Base-by-base conservation (phyloP, 129 eudicot species). In the Flaveria ramosissima region DNA sequence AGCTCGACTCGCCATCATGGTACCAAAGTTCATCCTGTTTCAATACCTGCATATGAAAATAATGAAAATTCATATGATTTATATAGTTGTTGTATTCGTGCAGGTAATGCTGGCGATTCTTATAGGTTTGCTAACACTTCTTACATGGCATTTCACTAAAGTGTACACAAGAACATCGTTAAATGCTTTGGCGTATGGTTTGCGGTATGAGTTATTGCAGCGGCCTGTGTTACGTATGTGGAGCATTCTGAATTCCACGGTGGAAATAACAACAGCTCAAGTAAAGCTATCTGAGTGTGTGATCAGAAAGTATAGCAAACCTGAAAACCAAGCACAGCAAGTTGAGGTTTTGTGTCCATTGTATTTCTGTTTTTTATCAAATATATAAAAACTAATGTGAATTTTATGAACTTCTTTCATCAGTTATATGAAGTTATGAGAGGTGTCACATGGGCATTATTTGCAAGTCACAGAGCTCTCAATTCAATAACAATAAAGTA, bases 1-100 rank as follows among this genome's bases (percentile, higher is more conserved):
- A 6, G 98, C 96, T 72, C 97, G 98, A 39, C 97, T 94, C 41
- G 93, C 98, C 53, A 94, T 94, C 85, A 94, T 94, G 98, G 98
- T 82, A 78, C 76, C n/a, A n/a, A 21, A 65, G 32, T 68, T 48
- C 24, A 24, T 6, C 70, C 13, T 70, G 20, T 50, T 47, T 26
- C 21, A 15, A 3, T 21, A 24, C 41, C 41, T 61, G 42, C 19
- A 63, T 13, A 36, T 4, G 19, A 30, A 52, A 48, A 48, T 21
- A 7, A 26, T 48, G 32, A 48, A 16, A 50, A 2, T 41, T 43
- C n/a, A 7, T 61, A 15, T 57, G 10, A 57, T 72, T 32, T 42
- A 16, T 16, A 50, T 63, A 24, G 46, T 41, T 21, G 26, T 36
- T 19, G 21, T 68, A 19, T 12, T 16, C 69, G 8, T 86, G 86